Base-by-base conservation (phyloP, 2,329 filamentous ascomycete genomes). In the Cordyceps javanica region DNA sequence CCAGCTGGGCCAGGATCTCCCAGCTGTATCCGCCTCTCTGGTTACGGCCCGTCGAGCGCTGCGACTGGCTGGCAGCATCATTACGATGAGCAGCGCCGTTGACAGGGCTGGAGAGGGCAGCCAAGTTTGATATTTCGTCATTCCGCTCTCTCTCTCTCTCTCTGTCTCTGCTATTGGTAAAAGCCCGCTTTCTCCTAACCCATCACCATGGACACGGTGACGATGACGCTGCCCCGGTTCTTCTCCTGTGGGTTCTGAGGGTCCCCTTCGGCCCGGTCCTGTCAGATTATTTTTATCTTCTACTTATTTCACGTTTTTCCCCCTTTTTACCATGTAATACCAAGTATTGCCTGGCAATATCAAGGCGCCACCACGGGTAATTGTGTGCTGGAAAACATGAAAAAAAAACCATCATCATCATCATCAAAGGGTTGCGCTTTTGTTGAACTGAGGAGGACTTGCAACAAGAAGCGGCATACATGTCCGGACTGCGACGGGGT, bases 1-100 rank as follows among this genome's bases (percentile, higher is more conserved):
- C 52, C 52, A 55, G 52, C 52, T 55, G 52, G 41, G 21, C 52
- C 9, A 28, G 52, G 52, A 55, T 51, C 41, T 16, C 5, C 13
- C 21, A 36, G 39, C 52, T 9, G 30, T n/a, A 13, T 13, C 41
- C 44, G 52, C 30, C 51, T 42, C 36, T 14, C 36, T 42, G 49
- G 49, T 51, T 13, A 16, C 2, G 3, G 32, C 41, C 41, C 14
- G 10, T 38, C 3, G 8, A 34, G 38, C 26, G 16, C 8, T 55
- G 21, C 23, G 5, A 46, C 52, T 45, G 52, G 50, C 50, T 32
- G 13, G 26, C 7, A 16, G 38, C 5, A 5, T 53, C 16, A 55
- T 46, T 36, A 19, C 13, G 51, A 54, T 44, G 51, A 8, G 50
- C 50, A 38, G 13, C 34, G 16, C 39, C 45, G 28, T 48, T 25